Evolutionary conservation across 768 basidiomycete species (phyloP), one percentile per base, ranked within the genome.

Genomic region (Terana coerulea): DNA sequence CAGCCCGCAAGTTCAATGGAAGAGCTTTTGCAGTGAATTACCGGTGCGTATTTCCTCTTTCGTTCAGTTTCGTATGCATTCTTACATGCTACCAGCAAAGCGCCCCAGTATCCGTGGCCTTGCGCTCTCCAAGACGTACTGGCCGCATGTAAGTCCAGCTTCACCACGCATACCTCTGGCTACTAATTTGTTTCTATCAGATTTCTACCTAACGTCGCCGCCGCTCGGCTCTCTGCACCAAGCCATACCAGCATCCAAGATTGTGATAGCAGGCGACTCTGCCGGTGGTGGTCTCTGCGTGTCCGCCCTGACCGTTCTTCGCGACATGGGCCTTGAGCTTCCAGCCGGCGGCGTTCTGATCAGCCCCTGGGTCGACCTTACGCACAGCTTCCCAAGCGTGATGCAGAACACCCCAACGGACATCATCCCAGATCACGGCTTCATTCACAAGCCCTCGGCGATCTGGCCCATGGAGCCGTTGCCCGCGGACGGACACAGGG

Each of bases 101-200:
- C 88, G 0, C 89, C 90, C 1, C 90, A 92, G 65, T 91, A 88
- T 60, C 89, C 89, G 12, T 91, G 87, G 76, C 89, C 88, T 2
- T 84, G 82, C 63, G 78, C 84, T 1, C 60, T 91, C 0, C 87
- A 88, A 53, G 90, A 92, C 59, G 80, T 84, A 12, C 65, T 91
- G 22, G 86, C 89, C 3, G 84, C 87, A 1, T 91, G 84, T 83
- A 63, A 45, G 74, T 61, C 25, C 43, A 22, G 10, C 12, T 15
- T 25, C 3, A n/a, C n/a, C n/a, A 12, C 2, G 21, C n/a, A n/a
- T 19, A 43, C 31, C 21, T n/a, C 19, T 39, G n/a, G 35, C 19
- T 21, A 39, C 46, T 51, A 2, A 45, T 10, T 35, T 3, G 3
- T 31, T 7, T 25, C 19, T 3, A 24, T 8, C 52, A 84, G 84